phyloP scores from a whole-genome alignment of 352 stramenopile species.

The Phytopythium montanum region DNA sequence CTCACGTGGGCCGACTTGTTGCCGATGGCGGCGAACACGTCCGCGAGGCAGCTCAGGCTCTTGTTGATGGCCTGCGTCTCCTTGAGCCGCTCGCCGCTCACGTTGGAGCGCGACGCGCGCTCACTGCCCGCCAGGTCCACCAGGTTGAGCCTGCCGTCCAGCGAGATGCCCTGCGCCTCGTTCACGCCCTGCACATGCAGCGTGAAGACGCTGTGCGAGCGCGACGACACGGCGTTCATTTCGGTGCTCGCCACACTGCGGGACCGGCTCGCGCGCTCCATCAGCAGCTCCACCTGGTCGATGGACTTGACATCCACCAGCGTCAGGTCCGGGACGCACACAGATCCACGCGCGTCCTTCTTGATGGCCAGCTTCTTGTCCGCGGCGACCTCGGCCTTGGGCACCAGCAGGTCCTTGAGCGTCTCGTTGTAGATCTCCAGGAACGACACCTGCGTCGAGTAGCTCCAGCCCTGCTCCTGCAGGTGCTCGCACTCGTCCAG shows the following conservation, averaged over 20 bases:
- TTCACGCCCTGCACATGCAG: slow-evolving; percentile 82
- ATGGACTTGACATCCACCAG: slow-evolving; percentile 45
- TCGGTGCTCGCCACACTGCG: slow-evolving; percentile 89
- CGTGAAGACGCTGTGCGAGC: slow-evolving; percentile 81
- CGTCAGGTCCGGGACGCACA: slow-evolving; percentile 63
- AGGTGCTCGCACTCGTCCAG: slow-evolving; percentile 53
- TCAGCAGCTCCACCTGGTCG: slow-evolving; percentile 69
- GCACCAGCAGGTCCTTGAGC: slow-evolving; percentile 94
- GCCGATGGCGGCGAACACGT: slow-evolving; percentile 97
- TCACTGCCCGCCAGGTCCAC: slow-evolving; percentile 82
- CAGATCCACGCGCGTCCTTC: slow-evolving; percentile 60
- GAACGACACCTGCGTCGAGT: slow-evolving; percentile 95
- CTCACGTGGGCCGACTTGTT: slow-evolving; percentile 94
- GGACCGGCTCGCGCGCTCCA: slow-evolving; percentile 65
- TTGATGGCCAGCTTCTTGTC: slow-evolving; percentile 67
- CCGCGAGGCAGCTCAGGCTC: slow-evolving; percentile 96
- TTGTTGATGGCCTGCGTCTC: slow-evolving; percentile 99
- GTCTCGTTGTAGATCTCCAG: slow-evolving; percentile 99
- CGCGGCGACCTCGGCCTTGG: slow-evolving; percentile 27
- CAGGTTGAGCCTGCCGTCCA: slow-evolving; percentile 73
- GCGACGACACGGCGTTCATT: slow-evolving; percentile 89
- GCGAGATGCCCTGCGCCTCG: slow-evolving; percentile 55
- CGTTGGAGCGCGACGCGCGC: slow-evolving; percentile 79
- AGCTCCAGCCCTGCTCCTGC: slow-evolving; percentile 90
- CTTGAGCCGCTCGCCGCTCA: slow-evolving; percentile 91